Evolutionary conservation across 306 rosid genomes (phyloP), one percentile per base, ranked within the genome.

Genomic region (Rubus parviflorus): DNA sequence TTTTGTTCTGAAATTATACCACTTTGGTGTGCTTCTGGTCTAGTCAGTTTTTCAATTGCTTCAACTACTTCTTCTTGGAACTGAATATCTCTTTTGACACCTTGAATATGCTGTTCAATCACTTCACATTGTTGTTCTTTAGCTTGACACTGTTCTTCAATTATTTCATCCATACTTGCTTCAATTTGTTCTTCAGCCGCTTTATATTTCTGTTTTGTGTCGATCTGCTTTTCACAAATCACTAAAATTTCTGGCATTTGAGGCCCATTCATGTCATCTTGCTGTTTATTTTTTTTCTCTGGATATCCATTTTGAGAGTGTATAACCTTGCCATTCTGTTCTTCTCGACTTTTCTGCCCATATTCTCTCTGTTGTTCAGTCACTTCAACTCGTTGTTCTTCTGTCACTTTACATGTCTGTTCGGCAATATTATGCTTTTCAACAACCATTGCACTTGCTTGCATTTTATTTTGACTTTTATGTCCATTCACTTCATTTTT

Each of bases 71-170:
- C 72, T 38, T 72, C 77, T 41, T 61, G 77, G 30, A 72, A 63
- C 20, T 52, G 77, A 23, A 72, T 25, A 14, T 17, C 22, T 25
- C 54, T 64, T 23, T 43, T 43, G 65, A 72, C n/a, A 63, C 60
- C 47, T 61, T 62, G 25, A 15, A 35, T 48, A 15, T 57, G 67
- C 70, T 63, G 80, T 63, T 53, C 66, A 41, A 64, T 52, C 74
- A 51, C 37, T 62, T 70, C 67, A 23, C 63, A 53, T 37, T 17
- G 41, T 10, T 13, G 13, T 74, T 35, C 71, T 47, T 42, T 69
- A 51, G 22, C 66, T 82, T 73, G 85, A 78, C 35, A 57, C 49
- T 20, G 71, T 53, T 68, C 70, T 52, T 75, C 79, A 48, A 67
- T 23, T 51, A n/a, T 8, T 74, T 47, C 72, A 73, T 73, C 74